phyloP scores from a whole-genome alignment of 805 yeast species.

The Huiozyma naganishii region DNA sequence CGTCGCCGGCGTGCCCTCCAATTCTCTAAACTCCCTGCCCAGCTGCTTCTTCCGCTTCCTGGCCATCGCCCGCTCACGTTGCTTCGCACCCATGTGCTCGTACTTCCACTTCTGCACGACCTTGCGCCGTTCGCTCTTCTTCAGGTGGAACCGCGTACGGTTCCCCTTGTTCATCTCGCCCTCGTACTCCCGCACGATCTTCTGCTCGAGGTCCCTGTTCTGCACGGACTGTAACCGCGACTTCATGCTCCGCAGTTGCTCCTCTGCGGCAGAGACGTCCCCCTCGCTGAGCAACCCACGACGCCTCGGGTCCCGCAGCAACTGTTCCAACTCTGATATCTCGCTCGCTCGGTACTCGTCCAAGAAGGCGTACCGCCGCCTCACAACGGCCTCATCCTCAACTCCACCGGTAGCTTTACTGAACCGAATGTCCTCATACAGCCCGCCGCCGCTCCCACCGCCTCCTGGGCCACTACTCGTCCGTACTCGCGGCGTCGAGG shows the following conservation, averaged over 20 bases:
- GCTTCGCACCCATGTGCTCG: slow-evolving; percentile 58
- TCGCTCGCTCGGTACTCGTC: slow-evolving; percentile 79
- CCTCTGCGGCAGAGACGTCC: slow-evolving; percentile 44
- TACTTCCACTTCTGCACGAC: slow-evolving; percentile 69
- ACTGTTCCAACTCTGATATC: slow-evolving; percentile 43
- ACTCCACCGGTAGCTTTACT: slow-evolving; percentile 85
- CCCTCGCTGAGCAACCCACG: slow-evolving; percentile 30
- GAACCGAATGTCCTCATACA: slow-evolving; percentile 77
- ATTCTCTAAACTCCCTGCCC: slow-evolving; percentile 63
- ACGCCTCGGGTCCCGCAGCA: slow-evolving; percentile 45
- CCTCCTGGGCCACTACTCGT: too few species aligned
- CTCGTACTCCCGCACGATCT: slow-evolving; percentile 53
- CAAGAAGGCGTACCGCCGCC: slow-evolving; percentile 74
- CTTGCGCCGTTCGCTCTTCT: slow-evolving; percentile 60
- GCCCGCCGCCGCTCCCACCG: slow-evolving; percentile 26
- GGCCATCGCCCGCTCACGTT: slow-evolving; percentile 74
- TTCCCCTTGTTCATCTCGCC: slow-evolving; percentile 41
- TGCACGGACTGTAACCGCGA: slow-evolving; percentile 59
- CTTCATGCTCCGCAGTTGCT: slow-evolving; percentile 49
- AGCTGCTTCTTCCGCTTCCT: slow-evolving; percentile 77
- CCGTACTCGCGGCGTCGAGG: slow-evolving; percentile 17
- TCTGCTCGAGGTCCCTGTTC: slow-evolving; percentile 63
- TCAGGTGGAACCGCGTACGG: slow-evolving; percentile 45
- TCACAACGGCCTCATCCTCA: slow-evolving; percentile 51
- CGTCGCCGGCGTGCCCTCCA: slow-evolving; percentile 17